phyloP scores from a whole-genome alignment of 371 early-diverging fungal species.

The Vairimorpha apis region DNA sequence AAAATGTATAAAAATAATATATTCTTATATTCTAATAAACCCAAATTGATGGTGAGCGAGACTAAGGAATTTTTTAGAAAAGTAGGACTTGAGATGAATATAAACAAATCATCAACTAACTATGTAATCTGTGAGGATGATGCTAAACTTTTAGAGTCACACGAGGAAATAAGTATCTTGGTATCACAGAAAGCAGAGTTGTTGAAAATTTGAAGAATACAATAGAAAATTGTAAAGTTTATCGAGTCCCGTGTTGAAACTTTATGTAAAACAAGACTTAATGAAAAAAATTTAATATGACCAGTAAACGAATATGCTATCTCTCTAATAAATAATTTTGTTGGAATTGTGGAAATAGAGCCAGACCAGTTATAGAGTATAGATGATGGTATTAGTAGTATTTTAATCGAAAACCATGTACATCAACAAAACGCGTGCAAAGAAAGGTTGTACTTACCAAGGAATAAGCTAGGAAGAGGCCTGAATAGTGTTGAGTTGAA shows the following conservation, averaged over 20 bases:
- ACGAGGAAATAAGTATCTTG: neutral
- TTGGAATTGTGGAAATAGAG: neutral
- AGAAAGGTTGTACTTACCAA: neutral
- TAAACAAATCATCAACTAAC: neutral
- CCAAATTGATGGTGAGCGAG: too few species aligned
- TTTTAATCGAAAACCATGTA: neutral
- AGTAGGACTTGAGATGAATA: slow-evolving; percentile 4
- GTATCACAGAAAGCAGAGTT: slow-evolving; percentile 1
- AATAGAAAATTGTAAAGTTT: too few species aligned
- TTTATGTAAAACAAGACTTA: too few species aligned
- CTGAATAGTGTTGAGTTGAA: neutral
- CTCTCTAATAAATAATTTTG: neutral
- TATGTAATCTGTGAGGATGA: neutral
- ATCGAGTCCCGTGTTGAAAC: too few species aligned
- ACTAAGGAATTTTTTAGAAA: neutral
- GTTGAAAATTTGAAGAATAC: too few species aligned
- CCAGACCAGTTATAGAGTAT: neutral
- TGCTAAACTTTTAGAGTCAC: neutral
- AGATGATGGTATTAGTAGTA: neutral
- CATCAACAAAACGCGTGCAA: neutral
- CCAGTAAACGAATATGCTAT: neutral
- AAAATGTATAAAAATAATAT: too few species aligned
- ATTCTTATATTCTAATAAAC: too few species aligned
- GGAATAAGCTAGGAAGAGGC: neutral
- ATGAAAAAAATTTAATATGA: neutral